Evolutionary conservation across 768 basidiomycete genomes (phyloP).

Genomic region (Infundibulicybe gibba): DNA sequence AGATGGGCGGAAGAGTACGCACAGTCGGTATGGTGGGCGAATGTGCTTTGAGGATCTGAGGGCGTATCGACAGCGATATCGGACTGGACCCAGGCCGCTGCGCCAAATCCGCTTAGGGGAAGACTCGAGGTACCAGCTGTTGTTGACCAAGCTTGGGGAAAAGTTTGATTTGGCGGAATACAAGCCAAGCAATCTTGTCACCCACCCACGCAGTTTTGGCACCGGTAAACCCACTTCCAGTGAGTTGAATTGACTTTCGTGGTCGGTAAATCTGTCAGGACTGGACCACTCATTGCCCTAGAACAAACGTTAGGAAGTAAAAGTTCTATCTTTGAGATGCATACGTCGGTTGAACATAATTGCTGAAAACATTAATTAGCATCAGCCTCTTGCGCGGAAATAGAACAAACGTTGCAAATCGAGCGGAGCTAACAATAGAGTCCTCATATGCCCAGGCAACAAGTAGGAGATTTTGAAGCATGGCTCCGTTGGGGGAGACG

Average conservation of each 20-base stretch:
- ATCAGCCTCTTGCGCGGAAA: background rate
- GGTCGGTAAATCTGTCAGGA: constrained; percentile 47
- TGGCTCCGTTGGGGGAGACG: constrained; percentile 47
- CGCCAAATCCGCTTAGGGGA: constrained; percentile 27
- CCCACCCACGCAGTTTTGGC: constrained; percentile 62
- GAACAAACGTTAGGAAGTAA: background rate
- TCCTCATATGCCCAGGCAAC: constrained; percentile 61
- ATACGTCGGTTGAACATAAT: constrained; percentile 49
- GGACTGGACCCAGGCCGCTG: constrained; percentile 51
- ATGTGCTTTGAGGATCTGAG: constrained; percentile 44
- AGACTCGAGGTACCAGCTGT: constrained; percentile 34
- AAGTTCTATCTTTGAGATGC: constrained; percentile 9
- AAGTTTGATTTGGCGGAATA: background rate
- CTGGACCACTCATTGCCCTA: constrained; percentile 44
- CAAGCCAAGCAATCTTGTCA: constrained; percentile 2
- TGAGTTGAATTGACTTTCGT: constrained; percentile 54
- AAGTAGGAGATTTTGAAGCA: constrained; percentile 53
- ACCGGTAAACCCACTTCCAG: constrained; percentile 70
- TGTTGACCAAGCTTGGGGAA: constrained; percentile 30
- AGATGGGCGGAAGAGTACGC: constrained; percentile 10
- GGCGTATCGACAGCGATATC: constrained; percentile 40
- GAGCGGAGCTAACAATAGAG: constrained; percentile 47
- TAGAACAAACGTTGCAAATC: constrained; percentile 47
- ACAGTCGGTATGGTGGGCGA: constrained; percentile 61
- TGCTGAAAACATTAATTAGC: constrained; percentile 22